Evolutionary conservation across 2,329 filamentous ascomycete genomes (phyloP), one percentile per base, ranked within the genome.

Genomic region (Pseudocercospora musae): DNA sequence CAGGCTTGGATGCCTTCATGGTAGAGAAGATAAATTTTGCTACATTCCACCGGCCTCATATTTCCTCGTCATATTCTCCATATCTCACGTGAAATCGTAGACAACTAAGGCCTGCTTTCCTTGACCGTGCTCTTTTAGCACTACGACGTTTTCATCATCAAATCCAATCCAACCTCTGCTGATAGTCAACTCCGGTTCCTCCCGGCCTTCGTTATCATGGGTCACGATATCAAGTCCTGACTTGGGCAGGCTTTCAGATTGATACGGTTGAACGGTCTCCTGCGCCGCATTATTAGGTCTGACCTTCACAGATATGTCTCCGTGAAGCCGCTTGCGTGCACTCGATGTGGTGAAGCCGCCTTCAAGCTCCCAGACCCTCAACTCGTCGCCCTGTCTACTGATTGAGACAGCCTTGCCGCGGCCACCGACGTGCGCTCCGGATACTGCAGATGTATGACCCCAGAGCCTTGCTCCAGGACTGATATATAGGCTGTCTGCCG

Each of bases 401-500:
- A 96, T 89, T n/a, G 91, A 96, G 3, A 97, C 90, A 0, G 92
- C 93, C 75, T 93, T 96, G 18, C 92, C 92, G 40, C 90, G 86
- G 49, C 89, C 86, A 18, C 90, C 93, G 59, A 96, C 91, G 71
- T 96, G 89, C 7, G 91, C 92, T 31, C 91, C 89, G 54, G 90
- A 91, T 33, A 97, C 91, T 2, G 90, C 91, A 1, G 92, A 96
- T 0, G 93, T 96, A 73, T 96, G 93, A 7, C 93, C 93, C 90
- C 91, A 96, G 5, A 97, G 84, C 27, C 91, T 84, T 66, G 87
- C 88, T 0, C 90, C 91, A 0, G 86, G 79, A 40, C 89, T 89
- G 59, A 97, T 87, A 0, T 84, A 85, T 1, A 96, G 81, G 1
- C 75, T 73, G 0, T 85, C 82, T 1, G 85, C 78, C 3, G 85